Evolutionary conservation across 768 basidiomycete genomes (phyloP).

Genomic region (Chlorophyllum brunneum): DNA sequence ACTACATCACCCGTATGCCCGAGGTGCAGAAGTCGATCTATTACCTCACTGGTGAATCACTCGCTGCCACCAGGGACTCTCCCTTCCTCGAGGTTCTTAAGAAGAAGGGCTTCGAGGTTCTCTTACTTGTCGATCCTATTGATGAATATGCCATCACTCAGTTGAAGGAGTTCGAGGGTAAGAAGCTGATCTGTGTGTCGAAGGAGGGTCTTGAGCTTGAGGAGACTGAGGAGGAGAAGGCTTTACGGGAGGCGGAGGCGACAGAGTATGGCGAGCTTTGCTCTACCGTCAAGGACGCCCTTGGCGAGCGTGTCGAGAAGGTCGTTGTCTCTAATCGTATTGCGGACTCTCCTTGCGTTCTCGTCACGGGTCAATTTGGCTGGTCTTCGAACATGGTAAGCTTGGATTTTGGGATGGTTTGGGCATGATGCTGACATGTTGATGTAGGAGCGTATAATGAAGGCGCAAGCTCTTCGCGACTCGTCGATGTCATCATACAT

Average conservation of each 20-base stretch:
- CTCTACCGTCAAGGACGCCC: slow-evolving; percentile 94
- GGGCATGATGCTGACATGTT: neutral
- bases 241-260: slow-evolving; percentile 78
- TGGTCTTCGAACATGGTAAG: slow-evolving; percentile 98
- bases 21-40: slow-evolving; percentile 98
- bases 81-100: slow-evolving; percentile 99
- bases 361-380: slow-evolving; percentile 98
- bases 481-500: slow-evolving; percentile 99
- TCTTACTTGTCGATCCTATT: slow-evolving; percentile 97
- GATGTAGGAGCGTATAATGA: slow-evolving; percentile 91
- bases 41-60: slow-evolving; percentile 98
- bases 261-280: slow-evolving; percentile 84
- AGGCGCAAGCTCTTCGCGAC: slow-evolving; percentile 95
- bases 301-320: slow-evolving; percentile 99
- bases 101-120: slow-evolving; percentile 98
- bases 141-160: slow-evolving; percentile 99
- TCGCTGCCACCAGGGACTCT: slow-evolving; percentile 85
- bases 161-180: slow-evolving; percentile 98
- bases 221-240: slow-evolving; percentile 98
- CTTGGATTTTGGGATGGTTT: slow-evolving; percentile 4
- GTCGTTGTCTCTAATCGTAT: slow-evolving; percentile 98
- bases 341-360: slow-evolving; percentile 92
- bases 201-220: slow-evolving; percentile 99
- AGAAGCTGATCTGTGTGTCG: slow-evolving; percentile 96
- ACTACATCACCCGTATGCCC: slow-evolving; percentile 99